phyloP scores from a whole-genome alignment of 345 rosid species.

The Eucalyptus cloeziana region DNA sequence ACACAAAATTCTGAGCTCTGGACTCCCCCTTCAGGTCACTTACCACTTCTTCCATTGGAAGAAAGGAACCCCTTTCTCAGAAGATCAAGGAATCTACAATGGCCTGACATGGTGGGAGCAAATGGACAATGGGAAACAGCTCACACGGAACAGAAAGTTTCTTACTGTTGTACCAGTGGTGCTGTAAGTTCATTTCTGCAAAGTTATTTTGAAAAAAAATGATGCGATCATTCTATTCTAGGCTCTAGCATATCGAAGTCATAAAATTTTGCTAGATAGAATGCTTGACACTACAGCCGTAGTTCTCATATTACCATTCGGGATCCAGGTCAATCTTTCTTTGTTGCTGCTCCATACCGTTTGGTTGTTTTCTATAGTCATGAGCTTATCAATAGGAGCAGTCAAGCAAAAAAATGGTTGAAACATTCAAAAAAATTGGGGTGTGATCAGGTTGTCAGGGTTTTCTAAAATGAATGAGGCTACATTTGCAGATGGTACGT shows the following conservation, averaged over 20 bases:
- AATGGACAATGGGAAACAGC: slow-evolving; percentile 91
- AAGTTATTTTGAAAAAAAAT: neutral
- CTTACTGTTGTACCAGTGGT: slow-evolving; percentile 88
- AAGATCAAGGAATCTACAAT: slow-evolving; percentile 98
- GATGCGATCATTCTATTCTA: neutral
- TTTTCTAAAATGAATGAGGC: neutral
- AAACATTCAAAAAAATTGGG: neutral
- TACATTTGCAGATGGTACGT: neutral
- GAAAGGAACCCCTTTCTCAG: slow-evolving; percentile 97
- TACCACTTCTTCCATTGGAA: slow-evolving; percentile 98
- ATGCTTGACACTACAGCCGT: neutral
- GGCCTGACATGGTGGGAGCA: slow-evolving; percentile 99
- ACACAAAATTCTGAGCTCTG: neutral
- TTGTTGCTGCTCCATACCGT: neutral
- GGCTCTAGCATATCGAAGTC: neutral
- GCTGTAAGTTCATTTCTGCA: slow-evolving; percentile 42
- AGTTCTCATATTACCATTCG: neutral
- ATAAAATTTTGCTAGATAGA: neutral
- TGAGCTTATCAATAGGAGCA: neutral
- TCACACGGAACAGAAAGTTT: slow-evolving; percentile 88
- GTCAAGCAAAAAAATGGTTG: neutral
- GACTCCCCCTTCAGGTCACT: slow-evolving; percentile 42
- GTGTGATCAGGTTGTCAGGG: neutral
- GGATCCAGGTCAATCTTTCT: neutral
- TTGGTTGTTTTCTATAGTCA: neutral